phyloP scores from a whole-genome alignment of 176 grass and related monocot species.

The Hsuehochloa calcarea region DNA sequence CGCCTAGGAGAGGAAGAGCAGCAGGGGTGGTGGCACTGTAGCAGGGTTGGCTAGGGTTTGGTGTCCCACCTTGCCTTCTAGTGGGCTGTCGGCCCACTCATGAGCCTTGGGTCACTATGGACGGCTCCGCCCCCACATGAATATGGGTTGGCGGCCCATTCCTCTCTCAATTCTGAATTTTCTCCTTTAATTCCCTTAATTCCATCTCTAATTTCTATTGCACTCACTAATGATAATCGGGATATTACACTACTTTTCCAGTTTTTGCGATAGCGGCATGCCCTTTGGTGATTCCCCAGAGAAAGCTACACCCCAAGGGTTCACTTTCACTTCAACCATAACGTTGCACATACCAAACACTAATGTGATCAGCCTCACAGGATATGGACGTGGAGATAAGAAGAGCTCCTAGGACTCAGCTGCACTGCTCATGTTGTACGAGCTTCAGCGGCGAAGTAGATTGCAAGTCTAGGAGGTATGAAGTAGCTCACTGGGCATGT shows the following conservation, averaged over 20 bases:
- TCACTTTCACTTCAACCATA: conserved; percentile 54
- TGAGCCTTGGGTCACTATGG: too few relatives aligned
- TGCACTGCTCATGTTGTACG: conserved; percentile 68
- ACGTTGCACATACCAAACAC: conserved; percentile 62
- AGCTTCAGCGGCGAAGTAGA: conserved; percentile 57
- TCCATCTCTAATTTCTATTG: too few relatives aligned
- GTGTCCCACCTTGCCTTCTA: too few relatives aligned
- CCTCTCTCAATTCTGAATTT: too few relatives aligned
- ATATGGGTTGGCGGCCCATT: too few relatives aligned
- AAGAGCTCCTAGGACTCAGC: conserved; percentile 81
- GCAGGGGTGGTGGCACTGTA: too few relatives aligned
- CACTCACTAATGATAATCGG: fast-evolving
- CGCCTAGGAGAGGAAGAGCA: too few relatives aligned
- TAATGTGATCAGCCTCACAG: conserved; percentile 50
- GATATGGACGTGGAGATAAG: conserved; percentile 59
- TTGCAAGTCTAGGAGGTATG: conserved; percentile 55
- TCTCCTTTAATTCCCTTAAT: too few relatives aligned
- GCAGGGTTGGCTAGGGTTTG: too few relatives aligned
- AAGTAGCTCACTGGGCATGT: too few relatives aligned
- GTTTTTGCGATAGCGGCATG: background rate
- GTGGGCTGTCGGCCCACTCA: too few relatives aligned
- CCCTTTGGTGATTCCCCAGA: conserved; percentile 19
- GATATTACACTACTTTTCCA: fast-evolving
- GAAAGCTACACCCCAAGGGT: conserved; percentile 34
- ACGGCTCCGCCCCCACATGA: too few relatives aligned